Evolutionary conservation across 1,139 yeast species (phyloP).

Genomic region (Citeromyces hawaiiensis): DNA sequence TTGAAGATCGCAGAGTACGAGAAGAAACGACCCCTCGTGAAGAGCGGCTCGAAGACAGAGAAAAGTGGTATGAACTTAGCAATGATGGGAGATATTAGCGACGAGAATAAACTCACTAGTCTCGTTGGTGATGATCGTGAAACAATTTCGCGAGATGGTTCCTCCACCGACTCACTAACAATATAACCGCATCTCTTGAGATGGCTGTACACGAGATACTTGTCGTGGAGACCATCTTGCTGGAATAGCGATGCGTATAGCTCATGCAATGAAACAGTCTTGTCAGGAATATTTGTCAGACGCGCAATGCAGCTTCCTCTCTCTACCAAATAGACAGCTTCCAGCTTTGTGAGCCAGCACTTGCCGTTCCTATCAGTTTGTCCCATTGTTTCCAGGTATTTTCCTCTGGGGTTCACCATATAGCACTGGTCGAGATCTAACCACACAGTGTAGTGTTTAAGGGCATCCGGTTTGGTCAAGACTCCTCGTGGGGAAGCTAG

Average conservation of each 20-base stretch:
- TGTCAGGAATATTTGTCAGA: slow-evolving; percentile 18
- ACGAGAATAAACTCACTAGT: not conserved
- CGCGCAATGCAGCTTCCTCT: slow-evolving; percentile 66
- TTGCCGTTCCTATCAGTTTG: slow-evolving; percentile 31
- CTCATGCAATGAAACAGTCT: slow-evolving; percentile 49
- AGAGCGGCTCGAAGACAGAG: too few species aligned
- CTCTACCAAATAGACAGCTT: slow-evolving; percentile 65
- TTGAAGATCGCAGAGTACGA: not conserved
- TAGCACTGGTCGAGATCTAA: slow-evolving; percentile 11
- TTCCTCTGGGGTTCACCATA: slow-evolving; percentile 54
- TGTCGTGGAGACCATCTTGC: slow-evolving; percentile 28
- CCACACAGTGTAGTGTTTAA: slow-evolving; percentile 30
- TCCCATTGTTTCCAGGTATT: slow-evolving; percentile 67
- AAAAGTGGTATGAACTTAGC: not conserved
- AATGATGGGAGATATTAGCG: too few species aligned
- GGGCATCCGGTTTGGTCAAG: slow-evolving; percentile 11
- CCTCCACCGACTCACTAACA: slow-evolving; percentile 19
- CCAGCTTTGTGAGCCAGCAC: slow-evolving; percentile 35
- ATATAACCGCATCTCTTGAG: slow-evolving; percentile 73
- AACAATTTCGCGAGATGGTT: not conserved
- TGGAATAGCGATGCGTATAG: slow-evolving; percentile 42
- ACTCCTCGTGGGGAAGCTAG: slow-evolving; percentile 40
- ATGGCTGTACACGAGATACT: slow-evolving; percentile 59
- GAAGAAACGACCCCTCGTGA: not conserved
- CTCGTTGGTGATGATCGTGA: not conserved